Evolutionary conservation across 768 basidiomycete genomes (phyloP).

Genomic region (Naganishia vishniacii): DNA sequence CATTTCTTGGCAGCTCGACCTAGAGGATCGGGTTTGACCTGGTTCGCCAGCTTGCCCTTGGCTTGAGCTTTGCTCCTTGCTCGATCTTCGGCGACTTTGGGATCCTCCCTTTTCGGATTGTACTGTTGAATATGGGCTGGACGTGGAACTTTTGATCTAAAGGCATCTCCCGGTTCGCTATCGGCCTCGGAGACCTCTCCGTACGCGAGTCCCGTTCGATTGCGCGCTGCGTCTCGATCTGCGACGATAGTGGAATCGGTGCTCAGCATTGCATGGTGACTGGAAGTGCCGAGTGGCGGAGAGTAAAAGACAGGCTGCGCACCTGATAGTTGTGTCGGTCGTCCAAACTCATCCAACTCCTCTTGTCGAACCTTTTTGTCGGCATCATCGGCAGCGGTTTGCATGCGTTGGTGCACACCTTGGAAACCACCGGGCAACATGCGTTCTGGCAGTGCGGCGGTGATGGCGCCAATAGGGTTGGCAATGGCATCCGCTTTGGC

Average conservation of each 20-base stretch:
- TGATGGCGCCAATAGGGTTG: constrained; percentile 16
- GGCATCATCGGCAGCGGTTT: background rate
- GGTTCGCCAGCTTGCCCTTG: constrained; percentile 10
- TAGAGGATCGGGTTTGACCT: background rate
- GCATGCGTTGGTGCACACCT: constrained; percentile 14
- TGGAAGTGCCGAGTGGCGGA: background rate
- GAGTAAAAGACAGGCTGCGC: background rate
- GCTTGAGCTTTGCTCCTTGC: constrained; percentile 4
- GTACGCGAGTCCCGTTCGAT: background rate
- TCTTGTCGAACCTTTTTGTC: background rate
- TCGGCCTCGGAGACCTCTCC: background rate
- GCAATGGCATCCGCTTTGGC: constrained; percentile 13
- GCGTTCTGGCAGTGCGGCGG: background rate
- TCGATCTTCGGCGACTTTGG: background rate
- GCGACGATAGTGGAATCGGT: constrained; percentile 13
- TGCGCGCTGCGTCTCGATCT: background rate
- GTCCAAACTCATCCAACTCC: constrained; percentile 9
- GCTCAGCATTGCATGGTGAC: constrained; percentile 14
- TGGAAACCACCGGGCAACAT: constrained; percentile 6
- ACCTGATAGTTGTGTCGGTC: constrained; percentile 6
- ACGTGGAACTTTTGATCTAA: background rate
- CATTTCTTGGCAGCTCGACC: background rate
- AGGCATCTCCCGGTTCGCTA: background rate
- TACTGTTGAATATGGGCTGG: constrained; percentile 2
- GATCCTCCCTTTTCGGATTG: constrained; percentile 13